phyloP scores from a whole-genome alignment of 139 green algal species.

The Pleodorina starrii region DNA sequence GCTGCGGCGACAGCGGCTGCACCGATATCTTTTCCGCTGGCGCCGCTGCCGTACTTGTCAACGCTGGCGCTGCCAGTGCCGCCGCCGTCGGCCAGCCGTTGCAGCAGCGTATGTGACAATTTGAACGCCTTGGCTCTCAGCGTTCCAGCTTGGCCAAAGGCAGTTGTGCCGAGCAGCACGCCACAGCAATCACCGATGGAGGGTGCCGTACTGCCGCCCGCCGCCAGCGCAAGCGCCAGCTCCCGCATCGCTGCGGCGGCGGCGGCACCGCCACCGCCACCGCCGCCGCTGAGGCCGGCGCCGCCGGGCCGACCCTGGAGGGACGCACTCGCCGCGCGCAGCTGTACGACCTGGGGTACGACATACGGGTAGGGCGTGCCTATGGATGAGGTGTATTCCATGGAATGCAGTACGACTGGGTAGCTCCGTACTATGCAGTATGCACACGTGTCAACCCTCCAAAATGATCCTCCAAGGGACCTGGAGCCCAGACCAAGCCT shows the following conservation, averaged over 20 bases:
- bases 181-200: not conserved
- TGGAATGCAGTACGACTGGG: no score
- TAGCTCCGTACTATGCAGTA: no score
- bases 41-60: not conserved
- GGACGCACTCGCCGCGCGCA: not conserved
- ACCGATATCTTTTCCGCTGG: not conserved
- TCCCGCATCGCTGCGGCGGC: not conserved
- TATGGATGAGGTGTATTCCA: no score
- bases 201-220: not conserved
- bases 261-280: not conserved
- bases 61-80: not conserved
- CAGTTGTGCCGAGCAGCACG: not conserved
- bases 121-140: slow-evolving; percentile 14
- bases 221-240: not conserved
- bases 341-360: not conserved
- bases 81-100: not conserved
- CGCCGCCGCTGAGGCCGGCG: not conserved
- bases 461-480: no score
- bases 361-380: not conserved
- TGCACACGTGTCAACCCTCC: no score
- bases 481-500: no score
- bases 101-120: slow-evolving; percentile 5
- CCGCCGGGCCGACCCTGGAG: not conserved
- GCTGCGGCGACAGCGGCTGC: no score
- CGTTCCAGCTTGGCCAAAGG: not conserved